Evolutionary conservation across 352 stramenopile genomes (phyloP), one percentile per base, ranked within the genome.

Genomic region (Pythium volutum): DNA sequence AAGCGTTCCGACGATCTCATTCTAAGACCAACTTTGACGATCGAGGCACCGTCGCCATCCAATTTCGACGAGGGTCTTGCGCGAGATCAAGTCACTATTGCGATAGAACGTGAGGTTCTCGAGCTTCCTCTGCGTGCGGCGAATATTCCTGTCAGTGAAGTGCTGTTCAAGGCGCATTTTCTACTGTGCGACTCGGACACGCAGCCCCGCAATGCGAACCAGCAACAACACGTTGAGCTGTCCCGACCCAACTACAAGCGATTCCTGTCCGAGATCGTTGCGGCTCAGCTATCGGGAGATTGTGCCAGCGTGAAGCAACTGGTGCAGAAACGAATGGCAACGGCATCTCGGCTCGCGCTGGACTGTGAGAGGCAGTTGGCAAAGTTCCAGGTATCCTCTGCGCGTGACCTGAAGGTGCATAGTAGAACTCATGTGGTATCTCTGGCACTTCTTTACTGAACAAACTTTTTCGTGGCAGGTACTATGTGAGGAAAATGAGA

Each of bases 111-210:
- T 10, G 66, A 84, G 22, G 76, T 89, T 9, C 58, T 89, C 15
- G 66, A 69, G 11, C 63, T 87, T 10, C 79, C 76, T 4, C 47
- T 87, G 16, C 27, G 58, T n/a, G 22, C 59, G 34, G 18, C 55
- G 1, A 56, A 61, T 4, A 62, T 55, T 14, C 53, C 58, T 0
- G 62, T 60, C 4, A 51, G 29, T 14, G 67, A 78, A 3, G 64
- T 89, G 27, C 34, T 89, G 2, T 89, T 89, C 56, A 87, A 87
- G 36, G 73, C 74, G 11, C 75, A 66, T 15, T 87, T 87, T 27
- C 26, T 87, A n/a, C 29, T 74, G 14, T 74, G 66, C 31, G 46
- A 57, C 3, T 23, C 5, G 25, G 46, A 34, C 12, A 26, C 5
- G 15, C 41, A 56, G 14, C 3, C 25, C 25, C 10, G 8, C n/a